These are phyloP conservation scores for Fereydounia khargensis DNA, from an alignment of 1,284 basidiomycete genomes.

Conservation along the genomic window DNA sequence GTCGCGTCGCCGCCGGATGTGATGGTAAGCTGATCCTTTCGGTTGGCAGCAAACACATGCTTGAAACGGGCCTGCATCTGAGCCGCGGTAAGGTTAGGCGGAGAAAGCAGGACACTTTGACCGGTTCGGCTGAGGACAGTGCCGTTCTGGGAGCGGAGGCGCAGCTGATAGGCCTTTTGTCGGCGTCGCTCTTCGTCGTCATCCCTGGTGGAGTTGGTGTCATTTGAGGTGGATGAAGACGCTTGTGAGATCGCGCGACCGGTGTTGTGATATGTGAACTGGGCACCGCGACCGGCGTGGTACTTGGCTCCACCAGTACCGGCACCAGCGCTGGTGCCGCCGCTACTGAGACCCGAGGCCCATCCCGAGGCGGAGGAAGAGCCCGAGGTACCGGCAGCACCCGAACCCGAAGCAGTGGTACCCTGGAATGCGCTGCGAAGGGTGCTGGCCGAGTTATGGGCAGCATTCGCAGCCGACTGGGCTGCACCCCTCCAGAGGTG, in stretches of 20 bases:
- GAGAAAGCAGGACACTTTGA: too few relatives aligned
- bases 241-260: slow-evolving; percentile 41
- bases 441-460: slow-evolving; percentile 38
- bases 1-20: slow-evolving; percentile 4
- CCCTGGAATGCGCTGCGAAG: slow-evolving; percentile 36
- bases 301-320: slow-evolving; percentile 48
- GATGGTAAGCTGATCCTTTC: slow-evolving; percentile 12
- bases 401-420: slow-evolving; percentile 1
- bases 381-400: slow-evolving; percentile 11
- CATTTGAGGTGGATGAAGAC: slow-evolving; percentile 15
- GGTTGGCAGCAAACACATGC: slow-evolving; percentile 22
- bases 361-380: slow-evolving; percentile 34
- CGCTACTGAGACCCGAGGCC: slow-evolving; percentile 36
- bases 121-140: not conserved
- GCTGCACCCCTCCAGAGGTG: slow-evolving; percentile 43
- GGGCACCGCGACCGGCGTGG: slow-evolving; percentile 44
- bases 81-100: slow-evolving; percentile 16
- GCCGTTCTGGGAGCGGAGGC: slow-evolving; percentile 10
- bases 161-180: slow-evolving; percentile 27
- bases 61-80: slow-evolving; percentile 33
- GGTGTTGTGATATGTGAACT: slow-evolving; percentile 42
- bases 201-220: slow-evolving; percentile 31
- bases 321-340: slow-evolving; percentile 32
- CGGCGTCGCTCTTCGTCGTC: slow-evolving; percentile 26
- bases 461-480: slow-evolving; percentile 37